A percentile compares a stretch with the other conserved stretches of the same genome.
Evolutionary conservation across 257 asterid species (phyloP).

Genomic region (Jaltomata sinuosa): DNA sequence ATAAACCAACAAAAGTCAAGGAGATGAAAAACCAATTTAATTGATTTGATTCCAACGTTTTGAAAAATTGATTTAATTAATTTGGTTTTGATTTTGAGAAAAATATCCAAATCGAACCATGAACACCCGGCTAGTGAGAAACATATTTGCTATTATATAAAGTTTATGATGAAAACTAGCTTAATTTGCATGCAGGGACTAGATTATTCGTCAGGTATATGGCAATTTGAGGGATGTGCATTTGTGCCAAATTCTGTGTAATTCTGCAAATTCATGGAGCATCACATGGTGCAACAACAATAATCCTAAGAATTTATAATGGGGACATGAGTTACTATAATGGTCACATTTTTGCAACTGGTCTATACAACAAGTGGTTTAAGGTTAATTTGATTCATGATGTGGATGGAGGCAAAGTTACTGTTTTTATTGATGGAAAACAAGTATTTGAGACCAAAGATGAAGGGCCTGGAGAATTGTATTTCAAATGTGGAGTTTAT

Average conservation of each 20-base stretch:
- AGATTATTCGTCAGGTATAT: no score
- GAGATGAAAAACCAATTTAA: no score
- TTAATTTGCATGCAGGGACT: no score
- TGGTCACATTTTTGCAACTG: background rate
- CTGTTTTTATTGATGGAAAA: slow-evolving; percentile 19
- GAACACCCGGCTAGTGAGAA: no score
- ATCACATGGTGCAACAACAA: slow-evolving; percentile 6
- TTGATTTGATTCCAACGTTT: no score
- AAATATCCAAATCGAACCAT: no score
- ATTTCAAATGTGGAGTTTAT: slow-evolving; percentile 34
- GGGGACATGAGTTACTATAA: slow-evolving; percentile 12
- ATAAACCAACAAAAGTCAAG: no score
- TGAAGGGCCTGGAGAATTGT: slow-evolving; percentile 21
- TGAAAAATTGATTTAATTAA: no score
- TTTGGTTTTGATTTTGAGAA: no score
- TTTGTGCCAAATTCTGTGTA: background rate
- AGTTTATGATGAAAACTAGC: no score
- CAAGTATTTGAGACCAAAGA: slow-evolving; percentile 8
- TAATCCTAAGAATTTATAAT: slow-evolving; percentile 15
- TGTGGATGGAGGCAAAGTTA: slow-evolving; percentile 17
- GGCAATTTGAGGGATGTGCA: background rate
- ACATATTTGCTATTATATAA: no score
- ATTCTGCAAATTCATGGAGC: slow-evolving; percentile 11
- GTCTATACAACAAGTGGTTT: slow-evolving; percentile 17
- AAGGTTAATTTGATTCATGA: slow-evolving; percentile 21